A percentile compares a stretch with the other conserved stretches of the same genome.
Conservation (phyloP, 2,329 filamentous ascomycete genomes). For the Talaromyces sp. region DNA sequence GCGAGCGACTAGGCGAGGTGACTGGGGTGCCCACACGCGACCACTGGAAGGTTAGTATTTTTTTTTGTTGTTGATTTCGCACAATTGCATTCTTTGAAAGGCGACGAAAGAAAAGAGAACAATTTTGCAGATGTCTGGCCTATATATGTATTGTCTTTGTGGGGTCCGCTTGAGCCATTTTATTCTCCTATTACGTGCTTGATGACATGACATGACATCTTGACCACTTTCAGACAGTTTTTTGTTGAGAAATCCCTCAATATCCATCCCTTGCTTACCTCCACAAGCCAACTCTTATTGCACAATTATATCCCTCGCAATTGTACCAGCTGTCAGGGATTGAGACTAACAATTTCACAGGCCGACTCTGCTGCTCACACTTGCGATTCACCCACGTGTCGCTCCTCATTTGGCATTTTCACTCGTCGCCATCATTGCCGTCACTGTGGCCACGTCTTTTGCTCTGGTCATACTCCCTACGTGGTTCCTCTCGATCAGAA, state of each 20-base stretch:
- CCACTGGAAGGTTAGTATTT: conserved; percentile 58
- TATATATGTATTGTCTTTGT: not conserved
- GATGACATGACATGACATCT: not conserved
- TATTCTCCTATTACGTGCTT: conserved; percentile 16
- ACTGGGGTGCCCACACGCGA: conserved; percentile 57
- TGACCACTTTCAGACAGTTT: not conserved
- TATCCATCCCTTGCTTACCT: not conserved
- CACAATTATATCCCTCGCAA: not conserved
- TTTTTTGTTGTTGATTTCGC: not conserved
- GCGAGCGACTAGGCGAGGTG: conserved; percentile 50
- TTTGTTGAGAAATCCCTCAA: not conserved
- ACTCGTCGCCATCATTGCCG: conserved; percentile 62
- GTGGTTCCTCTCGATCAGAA: conserved; percentile 59
- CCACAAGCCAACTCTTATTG: not conserved
- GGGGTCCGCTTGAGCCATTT: conserved; percentile 15
- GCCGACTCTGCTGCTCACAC: conserved; percentile 53
- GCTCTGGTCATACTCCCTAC: conserved; percentile 53
- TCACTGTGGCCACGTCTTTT: conserved; percentile 62
- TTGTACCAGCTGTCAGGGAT: too few relatives aligned
- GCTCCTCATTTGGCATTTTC: conserved; percentile 56
- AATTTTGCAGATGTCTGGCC: not conserved
- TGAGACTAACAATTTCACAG: conserved; percentile 30
- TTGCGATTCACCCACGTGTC: conserved; percentile 56
- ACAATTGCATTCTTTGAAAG: not conserved
- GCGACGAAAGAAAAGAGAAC: not conserved